These are phyloP conservation scores for Cladorrhinum samala DNA, from an alignment of 495 filamentous ascomycete genomes.

Conservation along the genomic window DNA sequence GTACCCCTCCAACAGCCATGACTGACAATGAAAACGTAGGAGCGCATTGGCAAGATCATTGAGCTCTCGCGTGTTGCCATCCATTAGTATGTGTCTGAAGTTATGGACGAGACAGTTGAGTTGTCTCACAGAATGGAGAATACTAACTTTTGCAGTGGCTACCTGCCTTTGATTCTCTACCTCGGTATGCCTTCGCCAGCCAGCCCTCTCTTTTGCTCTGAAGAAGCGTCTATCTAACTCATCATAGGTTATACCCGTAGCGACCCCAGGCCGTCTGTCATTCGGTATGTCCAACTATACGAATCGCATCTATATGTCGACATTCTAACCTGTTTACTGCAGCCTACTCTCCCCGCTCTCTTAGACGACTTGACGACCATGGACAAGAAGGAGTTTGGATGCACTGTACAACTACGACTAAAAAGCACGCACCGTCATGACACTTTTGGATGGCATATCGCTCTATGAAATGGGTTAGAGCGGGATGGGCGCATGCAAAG, in stretches of 20 bases:
- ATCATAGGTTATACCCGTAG: conserved; percentile 82
- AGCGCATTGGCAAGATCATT: conserved; percentile 92
- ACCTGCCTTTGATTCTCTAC: conserved; percentile 93
- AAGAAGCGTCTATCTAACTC: conserved; percentile 19
- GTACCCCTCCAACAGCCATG: neutral
- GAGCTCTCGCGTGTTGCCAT: conserved; percentile 92
- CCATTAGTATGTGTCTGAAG: conserved; percentile 69
- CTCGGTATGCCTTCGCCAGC: conserved; percentile 58
- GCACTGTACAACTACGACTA: conserved; percentile 18
- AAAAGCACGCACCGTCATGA: neutral
- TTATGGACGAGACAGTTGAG: no score
- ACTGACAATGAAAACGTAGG: conserved; percentile 45
- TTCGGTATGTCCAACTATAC: conserved; percentile 58
- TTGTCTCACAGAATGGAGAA: conserved; percentile 5
- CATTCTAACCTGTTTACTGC: conserved; percentile 5
- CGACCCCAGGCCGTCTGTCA: conserved; percentile 83
- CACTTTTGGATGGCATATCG: neutral
- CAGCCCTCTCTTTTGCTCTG: neutral
- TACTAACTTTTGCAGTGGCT: conserved; percentile 63
- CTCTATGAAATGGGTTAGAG: neutral
- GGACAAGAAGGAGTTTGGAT: neutral
- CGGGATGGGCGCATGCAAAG: neutral
- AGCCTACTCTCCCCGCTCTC: conserved; percentile 73
- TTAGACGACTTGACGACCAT: conserved; percentile 21
- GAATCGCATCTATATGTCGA: neutral